Evolutionary conservation across 306 rosid species (phyloP).

Genomic region (Astragalus glycyphyllos): DNA sequence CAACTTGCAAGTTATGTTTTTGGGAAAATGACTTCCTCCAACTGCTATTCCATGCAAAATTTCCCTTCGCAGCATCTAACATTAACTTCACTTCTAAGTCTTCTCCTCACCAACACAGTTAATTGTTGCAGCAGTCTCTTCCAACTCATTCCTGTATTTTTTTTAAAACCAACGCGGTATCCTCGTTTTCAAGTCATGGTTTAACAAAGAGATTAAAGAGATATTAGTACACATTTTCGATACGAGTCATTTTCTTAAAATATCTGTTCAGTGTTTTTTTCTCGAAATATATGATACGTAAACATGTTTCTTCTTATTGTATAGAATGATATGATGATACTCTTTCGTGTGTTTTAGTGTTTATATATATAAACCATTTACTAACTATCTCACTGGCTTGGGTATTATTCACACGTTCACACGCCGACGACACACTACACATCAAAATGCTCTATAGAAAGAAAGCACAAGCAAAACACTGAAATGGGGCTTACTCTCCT

Average conservation of each 20-base stretch:
- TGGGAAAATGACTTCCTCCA: background rate
- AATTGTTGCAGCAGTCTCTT: background rate
- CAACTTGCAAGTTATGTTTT: background rate
- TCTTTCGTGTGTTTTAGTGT: no score
- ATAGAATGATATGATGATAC: no score
- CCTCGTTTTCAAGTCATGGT: background rate
- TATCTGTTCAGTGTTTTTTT: no score
- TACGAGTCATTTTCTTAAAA: background rate
- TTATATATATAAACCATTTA: no score
- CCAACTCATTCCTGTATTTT: background rate
- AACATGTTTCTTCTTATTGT: no score
- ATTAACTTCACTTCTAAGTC: background rate
- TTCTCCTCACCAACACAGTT: background rate
- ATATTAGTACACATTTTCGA: background rate
- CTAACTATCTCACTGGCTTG: no score
- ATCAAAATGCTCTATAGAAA: no score
- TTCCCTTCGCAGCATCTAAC: background rate
- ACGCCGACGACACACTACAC: no score
- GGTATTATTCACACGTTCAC: no score
- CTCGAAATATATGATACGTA: no score
- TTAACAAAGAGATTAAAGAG: background rate
- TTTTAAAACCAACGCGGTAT: background rate
- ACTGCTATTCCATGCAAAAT: fast-evolving
- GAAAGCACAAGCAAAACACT: no score
- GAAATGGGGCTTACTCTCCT: no score